Evolutionary conservation across 768 basidiomycete species (phyloP).

Genomic region (Amanita rimosa): DNA sequence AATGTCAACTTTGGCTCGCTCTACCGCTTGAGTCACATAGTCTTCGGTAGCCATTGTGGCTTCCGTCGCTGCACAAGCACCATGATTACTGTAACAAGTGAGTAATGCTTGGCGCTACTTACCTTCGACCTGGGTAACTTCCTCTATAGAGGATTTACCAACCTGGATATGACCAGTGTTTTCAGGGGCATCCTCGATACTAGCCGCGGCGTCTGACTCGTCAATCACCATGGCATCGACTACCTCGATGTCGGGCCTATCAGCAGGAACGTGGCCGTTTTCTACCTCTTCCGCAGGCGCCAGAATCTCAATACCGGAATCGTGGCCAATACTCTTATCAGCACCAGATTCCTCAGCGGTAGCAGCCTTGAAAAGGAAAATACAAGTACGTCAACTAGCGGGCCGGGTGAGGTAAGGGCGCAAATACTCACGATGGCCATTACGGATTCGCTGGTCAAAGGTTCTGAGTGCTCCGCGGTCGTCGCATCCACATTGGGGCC

Average conservation of each 20-base stretch:
- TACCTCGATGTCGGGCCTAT: background rate
- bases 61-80: background rate
- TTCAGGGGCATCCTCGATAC: background rate
- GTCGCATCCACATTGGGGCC: background rate
- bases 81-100: background rate
- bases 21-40: background rate
- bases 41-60: background rate
- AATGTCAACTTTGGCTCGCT: background rate
- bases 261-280: background rate
- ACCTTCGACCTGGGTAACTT: background rate
- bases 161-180: background rate
- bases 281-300: background rate
- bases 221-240: background rate
- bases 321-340: background rate
- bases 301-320: conserved; percentile 5
- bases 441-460: background rate
- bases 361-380: conserved; percentile 1
- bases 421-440: background rate
- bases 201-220: background rate
- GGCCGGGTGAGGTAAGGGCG: background rate
- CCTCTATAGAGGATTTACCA: background rate
- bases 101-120: background rate
- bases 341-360: background rate
- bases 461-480: background rate
- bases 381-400: background rate